These are phyloP conservation scores for Orbilia ellipsospora DNA, from an alignment of 2,329 filamentous ascomycete genomes.

Conservation along the genomic window DNA sequence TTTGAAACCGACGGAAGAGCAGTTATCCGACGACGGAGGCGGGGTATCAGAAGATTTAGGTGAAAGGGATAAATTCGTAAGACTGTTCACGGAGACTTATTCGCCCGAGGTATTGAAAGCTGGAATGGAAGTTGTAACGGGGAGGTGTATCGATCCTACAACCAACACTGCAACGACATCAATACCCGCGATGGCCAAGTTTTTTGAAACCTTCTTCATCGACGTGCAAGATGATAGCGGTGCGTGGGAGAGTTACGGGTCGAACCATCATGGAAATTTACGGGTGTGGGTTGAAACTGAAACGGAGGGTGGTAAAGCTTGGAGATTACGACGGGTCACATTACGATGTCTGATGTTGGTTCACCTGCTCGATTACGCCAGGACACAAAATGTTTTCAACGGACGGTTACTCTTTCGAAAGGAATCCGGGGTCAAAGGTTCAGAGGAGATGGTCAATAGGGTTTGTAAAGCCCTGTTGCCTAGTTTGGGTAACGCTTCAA, in stretches of 20 bases:
- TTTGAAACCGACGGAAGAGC: conserved; percentile 40
- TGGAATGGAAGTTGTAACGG: conserved; percentile 70
- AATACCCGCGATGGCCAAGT: conserved; percentile 44
- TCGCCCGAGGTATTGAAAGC: conserved; percentile 66
- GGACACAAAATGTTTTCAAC: conserved; percentile 61
- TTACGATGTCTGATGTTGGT: conserved; percentile 68
- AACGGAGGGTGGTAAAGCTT: conserved; percentile 63
- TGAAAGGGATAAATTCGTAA: conserved; percentile 69
- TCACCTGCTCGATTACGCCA: conserved; percentile 70
- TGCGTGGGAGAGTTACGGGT: conserved; percentile 24
- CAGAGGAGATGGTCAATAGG: conserved; percentile 67
- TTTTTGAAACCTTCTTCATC: conserved; percentile 55
- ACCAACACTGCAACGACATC: too few species aligned
- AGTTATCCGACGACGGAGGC: conserved; percentile 18
- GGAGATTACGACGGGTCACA: conserved; percentile 56
- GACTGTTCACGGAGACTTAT: conserved; percentile 71
- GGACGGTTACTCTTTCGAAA: conserved; percentile 57
- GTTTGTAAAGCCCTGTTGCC: conserved; percentile 69
- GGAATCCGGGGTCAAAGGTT: conserved; percentile 69
- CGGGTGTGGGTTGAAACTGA: conserved; percentile 52
- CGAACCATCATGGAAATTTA: conserved; percentile 31
- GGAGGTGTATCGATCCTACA: conserved; percentile 64
- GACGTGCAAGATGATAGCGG: conserved; percentile 39
- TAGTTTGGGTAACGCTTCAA: conserved; percentile 69
- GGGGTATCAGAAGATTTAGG: conserved; percentile 67